Conservation (phyloP, 23 red algal species). For the Gracilaria caudata region DNA sequence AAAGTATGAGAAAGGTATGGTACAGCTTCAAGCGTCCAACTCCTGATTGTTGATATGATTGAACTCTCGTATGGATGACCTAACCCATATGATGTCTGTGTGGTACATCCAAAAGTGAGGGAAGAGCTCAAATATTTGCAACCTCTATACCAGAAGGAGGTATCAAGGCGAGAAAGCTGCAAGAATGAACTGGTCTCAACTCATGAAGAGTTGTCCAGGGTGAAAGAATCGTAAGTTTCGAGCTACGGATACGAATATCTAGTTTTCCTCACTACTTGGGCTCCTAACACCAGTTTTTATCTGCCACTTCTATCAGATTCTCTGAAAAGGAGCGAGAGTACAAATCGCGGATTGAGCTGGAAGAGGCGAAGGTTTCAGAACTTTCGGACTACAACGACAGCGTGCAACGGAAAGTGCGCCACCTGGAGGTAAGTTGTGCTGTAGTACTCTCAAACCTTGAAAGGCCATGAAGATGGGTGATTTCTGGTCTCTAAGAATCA, state of each 20-base stretch:
- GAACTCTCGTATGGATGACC: neutral
- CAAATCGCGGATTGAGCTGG: neutral
- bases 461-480: neutral
- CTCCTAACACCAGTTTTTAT: neutral
- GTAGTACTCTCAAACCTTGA: neutral
- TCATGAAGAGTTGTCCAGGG: neutral
- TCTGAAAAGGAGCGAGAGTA: constrained; percentile 16
- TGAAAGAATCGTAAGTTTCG: neutral
- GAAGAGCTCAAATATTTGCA: constrained; percentile 18
- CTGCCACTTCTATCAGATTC: neutral
- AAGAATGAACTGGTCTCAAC: neutral
- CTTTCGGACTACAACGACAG: constrained; percentile 16
- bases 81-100: neutral
- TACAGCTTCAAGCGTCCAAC: neutral
- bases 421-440: constrained; percentile 1
- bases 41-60: neutral
- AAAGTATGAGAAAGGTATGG: neutral
- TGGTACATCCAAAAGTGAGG: neutral
- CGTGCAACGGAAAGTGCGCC: neutral
- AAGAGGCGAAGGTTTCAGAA: neutral
- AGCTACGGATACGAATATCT: neutral
- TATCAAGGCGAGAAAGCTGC: neutral
- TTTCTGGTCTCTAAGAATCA: neutral
- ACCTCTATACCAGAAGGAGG: neutral
- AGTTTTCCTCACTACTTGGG: neutral